phyloP scores from a whole-genome alignment of 352 stramenopile species.

The Phytophthora citrophthora region DNA sequence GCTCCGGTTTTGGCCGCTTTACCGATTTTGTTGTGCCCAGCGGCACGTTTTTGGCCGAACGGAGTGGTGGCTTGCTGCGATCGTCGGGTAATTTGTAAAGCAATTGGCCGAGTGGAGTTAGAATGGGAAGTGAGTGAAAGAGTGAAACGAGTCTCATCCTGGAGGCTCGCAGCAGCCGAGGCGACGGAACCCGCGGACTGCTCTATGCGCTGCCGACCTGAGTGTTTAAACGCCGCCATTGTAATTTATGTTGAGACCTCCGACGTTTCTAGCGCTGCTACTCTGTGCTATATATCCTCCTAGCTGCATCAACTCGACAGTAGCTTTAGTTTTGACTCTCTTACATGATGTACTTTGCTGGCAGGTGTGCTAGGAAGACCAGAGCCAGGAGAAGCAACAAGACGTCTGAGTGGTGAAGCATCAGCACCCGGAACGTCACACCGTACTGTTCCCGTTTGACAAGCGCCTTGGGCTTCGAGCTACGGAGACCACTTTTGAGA shows the following conservation, averaged over 20 bases:
- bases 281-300: slow-evolving; percentile 4
- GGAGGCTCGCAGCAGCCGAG: slow-evolving; percentile 15
- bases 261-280: slow-evolving; percentile 9
- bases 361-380: slow-evolving; percentile 30
- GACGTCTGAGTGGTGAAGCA: slow-evolving; percentile 23
- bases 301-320: not conserved
- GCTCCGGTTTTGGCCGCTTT: slow-evolving; percentile 57
- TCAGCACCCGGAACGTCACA: slow-evolving; percentile 6
- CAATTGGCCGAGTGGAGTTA: slow-evolving; percentile 25
- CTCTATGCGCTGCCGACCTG: slow-evolving; percentile 27
- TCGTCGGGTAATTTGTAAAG: slow-evolving; percentile 51
- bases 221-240: slow-evolving; percentile 41
- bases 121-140: slow-evolving; percentile 20
- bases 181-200: slow-evolving; percentile 18
- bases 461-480: not conserved
- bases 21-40: slow-evolving; percentile 76
- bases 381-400: slow-evolving; percentile 32
- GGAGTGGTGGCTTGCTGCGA: slow-evolving; percentile 58
- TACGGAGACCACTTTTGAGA: slow-evolving; percentile 34
- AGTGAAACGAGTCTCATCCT: not conserved
- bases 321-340: no score
- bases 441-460: not conserved
- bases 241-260: slow-evolving; percentile 55
- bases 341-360: slow-evolving; percentile 34
- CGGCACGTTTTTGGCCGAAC: slow-evolving; percentile 66